These are phyloP conservation scores for Boletus pseudo-olivaceus DNA, from an alignment of 768 basidiomycete species.

Conservation along the genomic window DNA sequence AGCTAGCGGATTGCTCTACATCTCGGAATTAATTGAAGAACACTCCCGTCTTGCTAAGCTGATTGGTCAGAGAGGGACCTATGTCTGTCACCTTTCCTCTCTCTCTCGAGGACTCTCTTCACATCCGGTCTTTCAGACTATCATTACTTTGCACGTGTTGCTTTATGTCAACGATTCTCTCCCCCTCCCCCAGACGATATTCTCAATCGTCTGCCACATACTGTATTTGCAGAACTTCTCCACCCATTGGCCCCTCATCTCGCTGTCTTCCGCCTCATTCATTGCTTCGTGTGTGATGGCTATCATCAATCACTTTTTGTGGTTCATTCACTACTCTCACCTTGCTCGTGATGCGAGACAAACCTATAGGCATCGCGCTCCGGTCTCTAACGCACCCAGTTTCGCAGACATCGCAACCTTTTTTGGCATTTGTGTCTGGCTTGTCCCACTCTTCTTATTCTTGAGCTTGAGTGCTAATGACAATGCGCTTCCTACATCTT, in stretches of 20 bases:
- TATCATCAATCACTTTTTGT: constrained; percentile 87
- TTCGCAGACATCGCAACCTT: constrained; percentile 81
- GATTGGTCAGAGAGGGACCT: constrained; percentile 81
- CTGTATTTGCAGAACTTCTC: constrained; percentile 95
- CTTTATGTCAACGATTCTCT: constrained; percentile 80
- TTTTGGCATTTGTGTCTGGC: constrained; percentile 84
- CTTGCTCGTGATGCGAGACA: constrained; percentile 63
- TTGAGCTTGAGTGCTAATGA: constrained; percentile 95
- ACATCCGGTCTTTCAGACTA: constrained; percentile 45
- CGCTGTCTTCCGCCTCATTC: constrained; percentile 81
- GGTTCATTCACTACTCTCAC: constrained; percentile 93
- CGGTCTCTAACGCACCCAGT: constrained; percentile 34
- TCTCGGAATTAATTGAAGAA: constrained; percentile 95
- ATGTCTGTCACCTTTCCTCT: constrained; percentile 55
- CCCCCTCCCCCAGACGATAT: constrained; percentile 67
- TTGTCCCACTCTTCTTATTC: constrained; percentile 90
- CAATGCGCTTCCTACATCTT: constrained; percentile 81
- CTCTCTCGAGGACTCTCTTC: not conserved
- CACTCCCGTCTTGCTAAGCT: constrained; percentile 79
- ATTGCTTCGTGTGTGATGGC: constrained; percentile 82
- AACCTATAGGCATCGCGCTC: constrained; percentile 41
- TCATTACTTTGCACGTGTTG: constrained; percentile 73
- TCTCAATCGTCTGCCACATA: constrained; percentile 81
- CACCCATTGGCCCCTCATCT: constrained; percentile 86
- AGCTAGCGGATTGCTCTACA: constrained; percentile 93